Evolutionary conservation across 495 filamentous ascomycete species (phyloP), one percentile per base, ranked within the genome.

Genomic region (Penicillium chermesinum): DNA sequence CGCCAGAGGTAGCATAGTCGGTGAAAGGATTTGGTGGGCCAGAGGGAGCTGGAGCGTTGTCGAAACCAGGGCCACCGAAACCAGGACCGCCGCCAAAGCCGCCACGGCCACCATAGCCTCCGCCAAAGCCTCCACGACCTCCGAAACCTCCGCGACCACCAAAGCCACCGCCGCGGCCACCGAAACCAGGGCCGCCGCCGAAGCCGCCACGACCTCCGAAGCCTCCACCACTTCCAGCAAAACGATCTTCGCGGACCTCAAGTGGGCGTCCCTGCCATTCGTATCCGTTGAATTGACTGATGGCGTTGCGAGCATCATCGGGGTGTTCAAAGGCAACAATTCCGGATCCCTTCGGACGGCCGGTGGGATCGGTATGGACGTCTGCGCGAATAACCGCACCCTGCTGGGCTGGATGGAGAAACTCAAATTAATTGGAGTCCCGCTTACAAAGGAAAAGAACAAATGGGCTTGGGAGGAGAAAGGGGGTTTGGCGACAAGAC

Each of bases 171-270:
- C 62, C 46, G 18, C 50, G 50, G 9, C 46, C 50, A 41, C 54
- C 54, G 39, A 48, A 40, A 13, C 47, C 37, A 19, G 53, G 53
- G 21, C 47, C 52, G 22, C 78, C 74, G 44, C 72, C 69, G 42
- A 65, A 73, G 43, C 70, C 73, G 13, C 75, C 76, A 52, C 67
- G 62, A 46, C 57, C 58, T 15, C 66, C 46, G 10, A 34, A 63
- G 34, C 74, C 72, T n/a, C 44, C 64, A 30, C 71, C 70, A 50
- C 76, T 77, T 37, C 76, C 77, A 49, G 94, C 94, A 64, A 91
- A 98, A 32, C 94, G 85, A 67, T 98, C 93, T 64, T 97, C 94
- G 52, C 94, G 89, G 41, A 98, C 93, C 64, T 97, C 94, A 30
- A 98, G 77, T 45, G 83, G 66, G 50, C 93, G 87, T 15, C 93